phyloP scores from a whole-genome alignment of 1,284 basidiomycete genomes.

The Tilletia indica region DNA sequence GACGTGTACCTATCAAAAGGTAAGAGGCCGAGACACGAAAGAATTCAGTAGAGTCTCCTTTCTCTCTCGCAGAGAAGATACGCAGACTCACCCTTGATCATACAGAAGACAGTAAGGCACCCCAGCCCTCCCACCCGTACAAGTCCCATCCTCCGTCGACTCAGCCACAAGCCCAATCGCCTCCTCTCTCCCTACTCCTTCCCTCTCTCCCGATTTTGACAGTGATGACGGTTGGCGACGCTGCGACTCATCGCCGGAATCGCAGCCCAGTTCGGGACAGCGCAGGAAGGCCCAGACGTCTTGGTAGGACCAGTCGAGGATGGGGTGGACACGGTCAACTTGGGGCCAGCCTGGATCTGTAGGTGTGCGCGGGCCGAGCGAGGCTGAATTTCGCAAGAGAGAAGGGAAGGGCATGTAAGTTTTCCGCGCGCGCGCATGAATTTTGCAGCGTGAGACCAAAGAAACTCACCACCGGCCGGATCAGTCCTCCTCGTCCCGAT shows the following conservation, averaged over 20 bases:
- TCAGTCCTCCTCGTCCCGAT: constrained; percentile 72
- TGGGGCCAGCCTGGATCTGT: constrained; percentile 85
- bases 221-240: not conserved
- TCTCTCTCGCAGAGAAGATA: not conserved
- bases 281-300: constrained; percentile 87
- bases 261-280: constrained; percentile 66
- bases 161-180: not conserved
- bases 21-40: no score
- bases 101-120: constrained; percentile 77
- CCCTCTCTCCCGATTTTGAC: not conserved
- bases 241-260: no score
- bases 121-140: constrained; percentile 27
- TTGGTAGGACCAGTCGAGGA: constrained; percentile 88
- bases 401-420: not conserved
- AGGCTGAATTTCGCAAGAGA: not conserved
- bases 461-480: constrained; percentile 18
- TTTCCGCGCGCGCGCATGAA: no score
- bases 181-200: no score
- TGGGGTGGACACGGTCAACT: constrained; percentile 88
- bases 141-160: constrained; percentile 12
- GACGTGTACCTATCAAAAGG: constrained; percentile 75
- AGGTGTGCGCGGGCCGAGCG: constrained; percentile 8
- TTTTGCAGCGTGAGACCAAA: not conserved
- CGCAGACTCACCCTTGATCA: constrained; percentile 73
- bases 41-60: no score